Percentiles rank a stretch among this genome's conserved stretches.
Evolutionary conservation across 2,329 filamentous ascomycete species (phyloP).

Genomic region (Magnaporthiopsis rhizophila): DNA sequence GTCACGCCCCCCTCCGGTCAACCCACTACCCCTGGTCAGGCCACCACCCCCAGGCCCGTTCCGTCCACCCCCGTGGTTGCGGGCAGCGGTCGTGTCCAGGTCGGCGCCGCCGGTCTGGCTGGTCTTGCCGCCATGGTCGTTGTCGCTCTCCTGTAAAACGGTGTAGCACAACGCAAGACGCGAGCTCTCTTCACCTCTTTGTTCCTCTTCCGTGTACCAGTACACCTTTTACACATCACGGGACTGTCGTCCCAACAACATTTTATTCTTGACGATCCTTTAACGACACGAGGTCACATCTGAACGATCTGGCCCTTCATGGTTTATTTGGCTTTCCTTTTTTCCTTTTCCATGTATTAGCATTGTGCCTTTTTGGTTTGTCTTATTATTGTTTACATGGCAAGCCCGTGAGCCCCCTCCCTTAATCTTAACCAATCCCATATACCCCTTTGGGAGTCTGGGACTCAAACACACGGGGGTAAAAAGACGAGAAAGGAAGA

Average conservation of each 20-base stretch:
- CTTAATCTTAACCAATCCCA: background rate
- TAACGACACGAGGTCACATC: slow-evolving; percentile 6
- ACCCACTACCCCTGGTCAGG: slow-evolving; percentile 24
- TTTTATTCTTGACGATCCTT: slow-evolving; percentile 13
- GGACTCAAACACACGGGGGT: slow-evolving; percentile 1
- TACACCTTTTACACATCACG: background rate
- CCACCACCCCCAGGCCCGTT: slow-evolving; percentile 16
- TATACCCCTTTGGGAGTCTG: background rate
- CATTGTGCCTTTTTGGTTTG: background rate
- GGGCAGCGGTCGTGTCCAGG: slow-evolving; percentile 26
- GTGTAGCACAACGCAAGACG: slow-evolving; percentile 6
- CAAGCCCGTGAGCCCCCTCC: slow-evolving; percentile 6
- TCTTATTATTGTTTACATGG: background rate
- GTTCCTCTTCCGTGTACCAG: background rate
- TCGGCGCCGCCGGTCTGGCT: slow-evolving; percentile 31
- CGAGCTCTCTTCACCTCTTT: background rate
- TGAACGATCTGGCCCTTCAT: background rate
- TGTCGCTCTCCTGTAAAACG: slow-evolving; percentile 37
- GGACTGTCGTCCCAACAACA: slow-evolving; percentile 4
- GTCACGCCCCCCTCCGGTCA: slow-evolving; percentile 10
- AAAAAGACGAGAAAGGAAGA: background rate
- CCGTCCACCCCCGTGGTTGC: slow-evolving; percentile 25
- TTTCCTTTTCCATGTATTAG: background rate
- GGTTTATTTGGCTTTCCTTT: background rate
- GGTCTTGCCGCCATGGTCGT: slow-evolving; percentile 36